Evolutionary conservation across 495 filamentous ascomycete genomes (phyloP).

Genomic region (Neurospora sp.): DNA sequence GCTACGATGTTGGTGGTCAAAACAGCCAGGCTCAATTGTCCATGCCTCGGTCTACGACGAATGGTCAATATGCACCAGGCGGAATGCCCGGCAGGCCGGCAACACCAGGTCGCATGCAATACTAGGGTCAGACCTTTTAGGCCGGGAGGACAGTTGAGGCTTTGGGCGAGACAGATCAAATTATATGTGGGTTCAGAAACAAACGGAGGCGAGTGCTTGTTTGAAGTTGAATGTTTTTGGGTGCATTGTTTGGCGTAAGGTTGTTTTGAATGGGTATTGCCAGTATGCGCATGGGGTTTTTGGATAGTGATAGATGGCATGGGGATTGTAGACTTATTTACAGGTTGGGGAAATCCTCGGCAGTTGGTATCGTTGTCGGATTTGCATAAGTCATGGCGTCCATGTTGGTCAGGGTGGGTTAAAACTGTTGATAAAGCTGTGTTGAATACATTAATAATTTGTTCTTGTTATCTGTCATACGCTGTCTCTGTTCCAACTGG

Average conservation of each 20-base stretch:
- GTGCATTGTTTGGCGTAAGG: background rate
- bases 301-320: background rate
- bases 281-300: background rate
- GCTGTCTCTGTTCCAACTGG: background rate
- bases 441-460: background rate
- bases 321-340: background rate
- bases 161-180: background rate
- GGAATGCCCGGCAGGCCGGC: constrained; percentile 11
- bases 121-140: constrained; percentile 34
- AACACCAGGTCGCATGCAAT: constrained; percentile 22
- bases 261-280: background rate
- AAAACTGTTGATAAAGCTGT: background rate
- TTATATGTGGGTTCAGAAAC: background rate
- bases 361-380: background rate
- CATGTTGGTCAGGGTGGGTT: background rate
- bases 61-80: constrained; percentile 20
- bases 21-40: constrained; percentile 19
- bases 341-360: background rate
- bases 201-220: background rate
- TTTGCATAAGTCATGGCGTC: background rate
- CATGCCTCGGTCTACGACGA: constrained; percentile 18
- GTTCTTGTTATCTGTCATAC: background rate
- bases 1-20: constrained; percentile 16
- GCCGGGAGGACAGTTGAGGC: background rate
- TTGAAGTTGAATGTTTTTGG: background rate